Conservation (phyloP, 139 green algal species). For the Pleodorina starrii region DNA sequence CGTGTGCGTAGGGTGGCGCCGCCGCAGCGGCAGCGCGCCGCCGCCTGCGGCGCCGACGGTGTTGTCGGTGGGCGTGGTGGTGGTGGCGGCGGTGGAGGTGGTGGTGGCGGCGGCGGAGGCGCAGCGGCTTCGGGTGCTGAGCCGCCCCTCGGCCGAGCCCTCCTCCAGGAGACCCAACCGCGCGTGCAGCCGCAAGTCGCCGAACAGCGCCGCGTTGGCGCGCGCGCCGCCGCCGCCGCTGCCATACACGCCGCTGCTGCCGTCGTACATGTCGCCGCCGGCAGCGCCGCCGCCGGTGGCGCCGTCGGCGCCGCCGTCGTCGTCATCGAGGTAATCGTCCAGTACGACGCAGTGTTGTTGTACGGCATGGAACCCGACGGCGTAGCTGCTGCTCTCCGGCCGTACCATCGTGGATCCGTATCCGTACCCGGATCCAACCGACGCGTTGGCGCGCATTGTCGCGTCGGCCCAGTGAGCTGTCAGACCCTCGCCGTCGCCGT, state of each 20-base stretch:
- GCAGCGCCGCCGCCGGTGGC: background rate
- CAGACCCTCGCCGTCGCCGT: background rate
- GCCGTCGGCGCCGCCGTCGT: background rate
- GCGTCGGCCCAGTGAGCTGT: background rate
- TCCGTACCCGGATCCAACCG: background rate
- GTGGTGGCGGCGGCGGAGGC: background rate
- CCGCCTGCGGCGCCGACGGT: background rate
- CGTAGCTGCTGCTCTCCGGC: constrained; percentile 18
- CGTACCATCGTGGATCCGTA: background rate
- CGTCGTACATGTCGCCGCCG: background rate
- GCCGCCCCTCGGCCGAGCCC: background rate
- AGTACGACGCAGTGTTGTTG: constrained; percentile 26
- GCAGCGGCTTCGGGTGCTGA: background rate
- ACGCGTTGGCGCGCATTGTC: background rate
- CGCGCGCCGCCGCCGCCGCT: background rate
- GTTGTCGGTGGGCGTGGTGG: background rate
- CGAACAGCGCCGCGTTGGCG: background rate
- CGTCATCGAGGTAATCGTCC: constrained; percentile 1
- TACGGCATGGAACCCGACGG: background rate
- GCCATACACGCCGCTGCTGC: too few relatives aligned
- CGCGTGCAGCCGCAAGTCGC: background rate
- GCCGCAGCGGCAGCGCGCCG: background rate
- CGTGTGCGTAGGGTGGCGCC: background rate
- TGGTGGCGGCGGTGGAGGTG: background rate
- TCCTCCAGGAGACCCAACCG: constrained; percentile 7